A percentile compares a stretch with the other conserved stretches of the same genome.
Evolutionary conservation across 2,329 filamentous ascomycete genomes (phyloP).

Genomic region (Colletotrichum sp.): DNA sequence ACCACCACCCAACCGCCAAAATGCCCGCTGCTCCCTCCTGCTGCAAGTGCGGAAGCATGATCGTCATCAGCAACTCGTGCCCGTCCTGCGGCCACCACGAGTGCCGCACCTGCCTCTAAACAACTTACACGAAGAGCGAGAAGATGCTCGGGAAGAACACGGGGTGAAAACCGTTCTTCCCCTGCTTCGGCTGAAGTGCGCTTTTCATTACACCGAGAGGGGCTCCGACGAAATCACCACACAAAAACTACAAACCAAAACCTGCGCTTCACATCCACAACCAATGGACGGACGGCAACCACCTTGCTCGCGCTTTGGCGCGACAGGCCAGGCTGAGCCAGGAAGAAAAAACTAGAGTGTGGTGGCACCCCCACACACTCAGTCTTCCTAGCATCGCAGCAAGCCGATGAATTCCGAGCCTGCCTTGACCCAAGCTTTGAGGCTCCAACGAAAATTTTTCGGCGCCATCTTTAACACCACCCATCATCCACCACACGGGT

Average conservation of each 20-base stretch:
- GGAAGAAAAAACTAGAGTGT: neutral
- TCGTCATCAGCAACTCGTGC: conserved; percentile 62
- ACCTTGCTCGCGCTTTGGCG: neutral
- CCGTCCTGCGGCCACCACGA: conserved; percentile 54
- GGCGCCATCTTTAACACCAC: neutral
- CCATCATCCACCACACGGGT: neutral
- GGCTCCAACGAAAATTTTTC: conserved; percentile 10
- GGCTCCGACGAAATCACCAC: conserved; percentile 2
- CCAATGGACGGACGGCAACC: neutral
- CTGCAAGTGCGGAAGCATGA: conserved; percentile 61
- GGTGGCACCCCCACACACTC: neutral
- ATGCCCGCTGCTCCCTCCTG: conserved; percentile 57
- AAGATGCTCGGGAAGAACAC: neutral
- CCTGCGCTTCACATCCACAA: neutral
- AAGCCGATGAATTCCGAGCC: conserved; percentile 16
- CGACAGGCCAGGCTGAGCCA: neutral
- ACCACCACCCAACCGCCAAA: conserved; percentile 22
- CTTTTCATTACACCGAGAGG: conserved; percentile 14
- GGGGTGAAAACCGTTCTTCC: neutral
- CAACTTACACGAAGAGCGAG: neutral
- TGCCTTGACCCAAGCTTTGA: neutral
- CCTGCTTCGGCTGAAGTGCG: neutral
- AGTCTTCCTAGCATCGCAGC: neutral
- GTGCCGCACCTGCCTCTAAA: conserved; percentile 50
- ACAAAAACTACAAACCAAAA: neutral